Evolutionary conservation across 1,139 yeast genomes (phyloP).

Genomic region (Hansenula sp.): DNA sequence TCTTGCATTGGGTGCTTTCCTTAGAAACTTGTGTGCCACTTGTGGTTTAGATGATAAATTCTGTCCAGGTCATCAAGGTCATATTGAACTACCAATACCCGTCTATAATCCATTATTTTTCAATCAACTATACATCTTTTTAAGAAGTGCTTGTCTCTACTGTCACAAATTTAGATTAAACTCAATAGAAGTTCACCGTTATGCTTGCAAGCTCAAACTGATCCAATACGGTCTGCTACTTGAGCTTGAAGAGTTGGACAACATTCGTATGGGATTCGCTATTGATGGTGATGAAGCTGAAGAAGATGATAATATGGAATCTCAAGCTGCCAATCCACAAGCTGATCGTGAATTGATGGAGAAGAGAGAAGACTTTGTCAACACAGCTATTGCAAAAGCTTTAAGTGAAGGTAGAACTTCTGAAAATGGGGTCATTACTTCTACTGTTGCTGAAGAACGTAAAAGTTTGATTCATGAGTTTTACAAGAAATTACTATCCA

Average conservation of each 20-base stretch:
- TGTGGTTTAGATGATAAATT: constrained; percentile 93
- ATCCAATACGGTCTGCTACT: constrained; percentile 85
- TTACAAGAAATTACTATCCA: constrained; percentile 63
- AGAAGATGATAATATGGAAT: constrained; percentile 32
- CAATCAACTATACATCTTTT: constrained; percentile 79
- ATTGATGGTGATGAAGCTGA: constrained; percentile 32
- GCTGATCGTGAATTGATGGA: constrained; percentile 40
- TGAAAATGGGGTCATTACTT: constrained; percentile 66
- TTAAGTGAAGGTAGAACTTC: constrained; percentile 71
- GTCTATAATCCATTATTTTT: constrained; percentile 94
- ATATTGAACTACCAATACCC: constrained; percentile 92
- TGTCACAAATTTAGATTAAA: constrained; percentile 82
- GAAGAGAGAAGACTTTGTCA: constrained; percentile 69
- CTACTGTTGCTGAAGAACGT: constrained; percentile 85
- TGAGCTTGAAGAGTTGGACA: constrained; percentile 72
- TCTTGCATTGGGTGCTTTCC: constrained; percentile 88
- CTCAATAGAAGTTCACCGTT: constrained; percentile 66
- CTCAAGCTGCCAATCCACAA: constrained; percentile 25
- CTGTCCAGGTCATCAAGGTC: constrained; percentile 99
- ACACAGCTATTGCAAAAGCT: constrained; percentile 67
- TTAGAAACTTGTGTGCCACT: constrained; percentile 81
- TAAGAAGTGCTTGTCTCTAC: constrained; percentile 83
- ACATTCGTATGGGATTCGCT: constrained; percentile 40
- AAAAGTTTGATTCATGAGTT: constrained; percentile 71
- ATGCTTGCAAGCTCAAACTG: constrained; percentile 71